A percentile compares a stretch with the other conserved stretches of the same genome.
Conservation (phyloP, 345 rosid species). For the Bretschneidera sinensis region DNA sequence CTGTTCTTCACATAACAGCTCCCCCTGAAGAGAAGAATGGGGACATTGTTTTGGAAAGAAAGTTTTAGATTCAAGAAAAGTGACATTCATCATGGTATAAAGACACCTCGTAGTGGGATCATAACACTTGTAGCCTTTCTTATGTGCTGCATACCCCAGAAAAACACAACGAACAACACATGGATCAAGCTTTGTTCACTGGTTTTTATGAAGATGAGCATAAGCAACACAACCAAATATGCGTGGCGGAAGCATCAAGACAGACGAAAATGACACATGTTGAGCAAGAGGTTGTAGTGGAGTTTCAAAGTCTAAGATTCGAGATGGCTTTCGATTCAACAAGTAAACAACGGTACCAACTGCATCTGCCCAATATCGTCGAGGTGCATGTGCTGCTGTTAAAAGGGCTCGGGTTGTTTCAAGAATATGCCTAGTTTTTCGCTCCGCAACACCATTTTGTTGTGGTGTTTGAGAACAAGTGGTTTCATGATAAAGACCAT, state of each 20-base stretch:
- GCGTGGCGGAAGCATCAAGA: not conserved
- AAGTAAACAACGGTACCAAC: not conserved
- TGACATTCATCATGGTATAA: conserved; percentile 1
- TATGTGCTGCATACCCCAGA: no score
- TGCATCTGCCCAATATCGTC: not conserved
- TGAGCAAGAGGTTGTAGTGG: not conserved
- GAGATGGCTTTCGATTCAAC: not conserved
- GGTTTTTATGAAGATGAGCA: not conserved
- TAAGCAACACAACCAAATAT: not conserved
- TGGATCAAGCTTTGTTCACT: no score
- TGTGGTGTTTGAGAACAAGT: not conserved
- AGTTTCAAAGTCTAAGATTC: not conserved
- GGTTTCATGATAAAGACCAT: no score
- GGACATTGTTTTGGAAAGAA: not conserved
- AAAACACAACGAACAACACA: no score
- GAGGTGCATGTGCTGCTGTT: not conserved
- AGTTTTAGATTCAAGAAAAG: not conserved
- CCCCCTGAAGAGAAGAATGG: not conserved
- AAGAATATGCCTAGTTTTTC: not conserved
- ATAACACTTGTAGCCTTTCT: no score
- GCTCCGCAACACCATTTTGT: not conserved
- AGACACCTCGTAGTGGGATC: no score
- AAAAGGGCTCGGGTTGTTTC: no score
- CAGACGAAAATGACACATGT: not conserved
- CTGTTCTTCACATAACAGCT: not conserved